Evolutionary conservation across 1,284 basidiomycete genomes (phyloP).

Genomic region (Pseudozyma hubeiensis): DNA sequence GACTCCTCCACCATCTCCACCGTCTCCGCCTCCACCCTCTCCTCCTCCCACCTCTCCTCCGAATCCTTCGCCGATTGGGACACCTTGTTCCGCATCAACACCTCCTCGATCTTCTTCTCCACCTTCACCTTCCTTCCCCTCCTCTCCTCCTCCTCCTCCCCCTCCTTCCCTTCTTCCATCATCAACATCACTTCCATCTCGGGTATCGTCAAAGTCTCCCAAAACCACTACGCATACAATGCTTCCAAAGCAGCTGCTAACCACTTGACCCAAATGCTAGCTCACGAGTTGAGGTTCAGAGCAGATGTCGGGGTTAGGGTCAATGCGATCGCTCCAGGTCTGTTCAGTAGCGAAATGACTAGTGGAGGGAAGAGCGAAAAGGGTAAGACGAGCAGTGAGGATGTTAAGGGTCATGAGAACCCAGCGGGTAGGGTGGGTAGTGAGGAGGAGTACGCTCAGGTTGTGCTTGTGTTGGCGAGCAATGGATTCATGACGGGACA

Average conservation of each 20-base stretch:
- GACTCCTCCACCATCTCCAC: neutral
- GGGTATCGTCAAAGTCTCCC: slow-evolving; percentile 49
- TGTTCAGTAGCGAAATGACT: slow-evolving; percentile 61
- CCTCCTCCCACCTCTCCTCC: slow-evolving; percentile 30
- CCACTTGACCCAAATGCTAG: slow-evolving; percentile 55
- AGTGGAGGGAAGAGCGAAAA: slow-evolving; percentile 19
- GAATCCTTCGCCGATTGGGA: slow-evolving; percentile 52
- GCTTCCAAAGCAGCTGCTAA: slow-evolving; percentile 59
- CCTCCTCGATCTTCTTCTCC: slow-evolving; percentile 48
- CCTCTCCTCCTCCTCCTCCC: slow-evolving; percentile 21
- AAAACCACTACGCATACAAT: slow-evolving; percentile 61
- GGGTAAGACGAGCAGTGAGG: slow-evolving; percentile 28
- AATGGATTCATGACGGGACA: slow-evolving; percentile 59
- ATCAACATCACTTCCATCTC: slow-evolving; percentile 58
- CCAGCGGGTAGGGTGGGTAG: slow-evolving; percentile 53
- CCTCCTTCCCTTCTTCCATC: slow-evolving; percentile 18
- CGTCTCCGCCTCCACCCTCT: slow-evolving; percentile 23
- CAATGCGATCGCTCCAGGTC: slow-evolving; percentile 59
- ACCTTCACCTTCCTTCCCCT: slow-evolving; percentile 63
- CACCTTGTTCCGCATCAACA: slow-evolving; percentile 49
- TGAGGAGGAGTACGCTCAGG: slow-evolving; percentile 51
- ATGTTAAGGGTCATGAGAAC: slow-evolving; percentile 37
- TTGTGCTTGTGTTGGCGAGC: slow-evolving; percentile 48
- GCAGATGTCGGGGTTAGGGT: slow-evolving; percentile 39
- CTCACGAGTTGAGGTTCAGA: slow-evolving; percentile 54